Conservation (phyloP, 148 eudicot genomes). For the Hydrangea macrophylla region DNA sequence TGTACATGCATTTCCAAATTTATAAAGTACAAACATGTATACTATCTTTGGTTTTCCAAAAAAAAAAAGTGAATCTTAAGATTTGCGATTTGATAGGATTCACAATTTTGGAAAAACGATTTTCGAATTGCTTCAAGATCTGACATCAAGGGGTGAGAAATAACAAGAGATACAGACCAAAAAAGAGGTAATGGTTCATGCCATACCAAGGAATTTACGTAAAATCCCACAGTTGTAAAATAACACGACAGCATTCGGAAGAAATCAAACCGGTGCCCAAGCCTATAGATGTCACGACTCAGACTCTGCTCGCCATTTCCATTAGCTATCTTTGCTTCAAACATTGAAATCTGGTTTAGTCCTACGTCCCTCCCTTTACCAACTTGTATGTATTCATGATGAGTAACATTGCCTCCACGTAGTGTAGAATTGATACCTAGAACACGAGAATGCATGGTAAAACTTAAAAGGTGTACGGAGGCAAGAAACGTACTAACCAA, state of each 20-base stretch:
- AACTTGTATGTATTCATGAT: constrained; percentile 77
- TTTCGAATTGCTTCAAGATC: no score
- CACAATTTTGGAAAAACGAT: no score
- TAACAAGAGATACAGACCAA: background rate
- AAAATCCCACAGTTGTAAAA: constrained; percentile 64
- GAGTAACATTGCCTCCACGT: constrained; percentile 73
- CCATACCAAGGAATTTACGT: constrained; percentile 58
- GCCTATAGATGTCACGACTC: constrained; percentile 70
- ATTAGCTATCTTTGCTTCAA: constrained; percentile 74
- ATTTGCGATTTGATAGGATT: no score
- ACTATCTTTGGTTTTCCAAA: no score
- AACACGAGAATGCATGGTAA: background rate
- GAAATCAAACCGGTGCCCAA: constrained; percentile 74
- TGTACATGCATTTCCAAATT: no score
- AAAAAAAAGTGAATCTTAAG: no score
- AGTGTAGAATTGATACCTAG: constrained; percentile 69
- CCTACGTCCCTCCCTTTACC: constrained; percentile 82
- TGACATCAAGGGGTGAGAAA: no score
- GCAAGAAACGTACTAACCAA: background rate
- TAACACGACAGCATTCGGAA: constrained; percentile 69
- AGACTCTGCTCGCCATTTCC: constrained; percentile 73
- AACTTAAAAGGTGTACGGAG: background rate
- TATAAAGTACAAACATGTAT: no score
- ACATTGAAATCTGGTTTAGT: constrained; percentile 61
- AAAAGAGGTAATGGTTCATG: constrained; percentile 1